These are phyloP conservation scores for Lipomyces sp. DNA, from an alignment of 805 yeast genomes.

Conservation along the genomic window DNA sequence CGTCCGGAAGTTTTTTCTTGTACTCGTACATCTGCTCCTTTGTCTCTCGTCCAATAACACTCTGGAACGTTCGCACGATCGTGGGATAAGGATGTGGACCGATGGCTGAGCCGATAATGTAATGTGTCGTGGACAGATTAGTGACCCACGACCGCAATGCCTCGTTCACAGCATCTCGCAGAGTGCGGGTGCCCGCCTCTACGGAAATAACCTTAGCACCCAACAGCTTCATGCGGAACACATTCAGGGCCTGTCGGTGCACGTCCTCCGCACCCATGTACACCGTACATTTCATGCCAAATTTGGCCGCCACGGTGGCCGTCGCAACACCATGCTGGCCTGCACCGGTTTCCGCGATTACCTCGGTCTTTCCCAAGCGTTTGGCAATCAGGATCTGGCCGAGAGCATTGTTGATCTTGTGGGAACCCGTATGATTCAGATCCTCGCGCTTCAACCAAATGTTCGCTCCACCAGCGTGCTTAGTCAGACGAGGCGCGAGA, in stretches of 20 bases:
- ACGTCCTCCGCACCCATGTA: constrained; percentile 99
- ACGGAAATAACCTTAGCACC: constrained; percentile 97
- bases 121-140: constrained; percentile 79
- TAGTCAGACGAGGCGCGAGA: constrained; percentile 83
- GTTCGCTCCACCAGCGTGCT: constrained; percentile 88
- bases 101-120: constrained; percentile 95
- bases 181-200: constrained; percentile 88
- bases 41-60: constrained; percentile 93
- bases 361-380: constrained; percentile 45
- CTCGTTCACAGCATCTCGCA: constrained; percentile 97
- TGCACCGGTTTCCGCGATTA: constrained; percentile 51
- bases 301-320: constrained; percentile 50
- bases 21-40: constrained; percentile 80
- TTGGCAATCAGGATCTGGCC: constrained; percentile 47
- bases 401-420: constrained; percentile 49
- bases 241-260: constrained; percentile 96
- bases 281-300: constrained; percentile 89
- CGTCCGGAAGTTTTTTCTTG: constrained; percentile 86
- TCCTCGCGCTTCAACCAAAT: constrained; percentile 99
- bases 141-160: constrained; percentile 97
- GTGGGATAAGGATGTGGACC: constrained; percentile 99
- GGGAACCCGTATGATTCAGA: constrained; percentile 49
- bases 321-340: constrained; percentile 54
- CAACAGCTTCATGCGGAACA: constrained; percentile 91
- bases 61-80: constrained; percentile 95